Evolutionary conservation across 164 flowering plant species (phyloP).

Genomic region (Tetrastigma voinierianum): DNA sequence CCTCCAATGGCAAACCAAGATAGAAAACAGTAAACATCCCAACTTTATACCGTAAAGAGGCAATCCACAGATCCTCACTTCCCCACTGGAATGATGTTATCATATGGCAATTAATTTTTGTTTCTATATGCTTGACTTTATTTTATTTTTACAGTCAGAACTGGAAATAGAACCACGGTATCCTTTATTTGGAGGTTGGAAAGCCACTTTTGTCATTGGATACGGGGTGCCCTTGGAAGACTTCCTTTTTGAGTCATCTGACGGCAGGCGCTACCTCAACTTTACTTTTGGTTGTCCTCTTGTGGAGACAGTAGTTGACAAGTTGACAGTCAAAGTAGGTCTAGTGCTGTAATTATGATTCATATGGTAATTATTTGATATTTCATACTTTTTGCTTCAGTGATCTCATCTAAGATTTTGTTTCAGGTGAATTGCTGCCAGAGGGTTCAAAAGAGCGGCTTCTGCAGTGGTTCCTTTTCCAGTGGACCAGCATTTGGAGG

Average conservation of each 20-base stretch:
- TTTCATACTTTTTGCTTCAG: neutral
- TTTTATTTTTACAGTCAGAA: conserved; percentile 65
- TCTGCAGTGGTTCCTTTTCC: conserved; percentile 64
- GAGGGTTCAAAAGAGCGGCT: conserved; percentile 91
- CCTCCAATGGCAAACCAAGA: too few species aligned
- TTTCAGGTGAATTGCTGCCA: conserved; percentile 89
- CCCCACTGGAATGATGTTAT: neutral
- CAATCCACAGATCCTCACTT: too few species aligned
- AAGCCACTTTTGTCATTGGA: conserved; percentile 83
- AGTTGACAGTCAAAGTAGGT: conserved; percentile 76
- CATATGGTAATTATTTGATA: neutral
- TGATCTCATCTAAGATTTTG: neutral
- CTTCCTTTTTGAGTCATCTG: conserved; percentile 76
- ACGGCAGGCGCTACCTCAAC: conserved; percentile 89
- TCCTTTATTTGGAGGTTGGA: conserved; percentile 99
- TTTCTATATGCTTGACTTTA: conserved; percentile 4
- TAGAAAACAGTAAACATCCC: too few species aligned
- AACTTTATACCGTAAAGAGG: too few species aligned
- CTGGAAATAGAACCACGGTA: conserved; percentile 93
- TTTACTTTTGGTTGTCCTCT: conserved; percentile 92
- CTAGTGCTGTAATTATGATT: neutral
- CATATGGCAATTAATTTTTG: neutral
- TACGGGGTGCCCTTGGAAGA: conserved; percentile 89
- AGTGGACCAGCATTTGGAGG: conserved; percentile 77
- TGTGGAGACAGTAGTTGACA: conserved; percentile 74